phyloP scores from a whole-genome alignment of 1,284 basidiomycete genomes.

The Apiotrichum akiyoshidainum region DNA sequence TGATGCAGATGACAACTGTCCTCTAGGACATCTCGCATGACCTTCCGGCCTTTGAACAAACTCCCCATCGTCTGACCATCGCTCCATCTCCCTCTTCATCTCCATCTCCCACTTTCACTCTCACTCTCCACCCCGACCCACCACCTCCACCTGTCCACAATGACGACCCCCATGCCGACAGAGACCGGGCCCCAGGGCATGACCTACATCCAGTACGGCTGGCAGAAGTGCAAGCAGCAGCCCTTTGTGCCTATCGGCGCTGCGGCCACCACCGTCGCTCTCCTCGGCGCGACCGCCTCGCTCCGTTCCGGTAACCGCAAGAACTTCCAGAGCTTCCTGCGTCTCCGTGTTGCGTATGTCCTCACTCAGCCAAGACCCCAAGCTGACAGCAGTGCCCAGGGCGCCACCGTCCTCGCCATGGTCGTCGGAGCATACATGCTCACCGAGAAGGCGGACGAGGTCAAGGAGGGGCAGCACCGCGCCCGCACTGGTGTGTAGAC shows the following conservation, averaged over 20 bases:
- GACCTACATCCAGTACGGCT: slow-evolving; percentile 63
- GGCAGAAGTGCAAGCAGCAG: slow-evolving; percentile 70
- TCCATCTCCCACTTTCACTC: neutral
- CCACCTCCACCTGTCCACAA: neutral
- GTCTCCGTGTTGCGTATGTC: slow-evolving; percentile 63
- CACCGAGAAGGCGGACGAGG: slow-evolving; percentile 16
- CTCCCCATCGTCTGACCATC: neutral
- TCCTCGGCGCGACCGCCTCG: slow-evolving; percentile 64
- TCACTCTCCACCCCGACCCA: neutral
- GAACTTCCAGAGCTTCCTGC: slow-evolving; percentile 73
- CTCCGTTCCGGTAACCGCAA: slow-evolving; percentile 63
- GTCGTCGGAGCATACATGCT: slow-evolving; percentile 46
- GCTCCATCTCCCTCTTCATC: neutral
- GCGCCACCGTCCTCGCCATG: slow-evolving; percentile 68
- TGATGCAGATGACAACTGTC: too few relatives aligned
- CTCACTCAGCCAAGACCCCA: neutral
- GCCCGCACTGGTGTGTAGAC: slow-evolving; percentile 13
- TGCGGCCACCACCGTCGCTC: slow-evolving; percentile 64
- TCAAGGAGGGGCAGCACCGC: slow-evolving; percentile 12
- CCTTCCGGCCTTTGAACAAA: neutral
- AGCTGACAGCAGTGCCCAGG: slow-evolving; percentile 58
- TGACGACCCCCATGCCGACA: slow-evolving; percentile 17
- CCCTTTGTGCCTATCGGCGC: slow-evolving; percentile 72
- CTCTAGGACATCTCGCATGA: neutral
- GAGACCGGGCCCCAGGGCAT: slow-evolving; percentile 8